Evolutionary conservation across 345 rosid genomes (phyloP).

Genomic region (Gossypium mustelinum): DNA sequence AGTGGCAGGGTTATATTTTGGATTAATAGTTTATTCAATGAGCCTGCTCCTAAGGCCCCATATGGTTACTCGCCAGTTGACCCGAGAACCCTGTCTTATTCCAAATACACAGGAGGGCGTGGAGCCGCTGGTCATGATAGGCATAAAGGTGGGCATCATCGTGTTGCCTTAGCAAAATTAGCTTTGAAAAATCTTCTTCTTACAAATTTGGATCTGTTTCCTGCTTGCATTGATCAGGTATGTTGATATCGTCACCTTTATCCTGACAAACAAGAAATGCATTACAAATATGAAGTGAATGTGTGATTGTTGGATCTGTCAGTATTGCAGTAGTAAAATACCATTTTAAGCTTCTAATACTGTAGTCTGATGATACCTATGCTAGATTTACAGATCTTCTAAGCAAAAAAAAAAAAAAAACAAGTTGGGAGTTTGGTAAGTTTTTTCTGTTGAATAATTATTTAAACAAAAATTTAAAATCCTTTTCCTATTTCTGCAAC

Average conservation of each 20-base stretch:
- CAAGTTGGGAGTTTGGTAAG: not conserved
- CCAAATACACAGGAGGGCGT: slow-evolving; percentile 81
- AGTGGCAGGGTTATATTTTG: slow-evolving; percentile 93
- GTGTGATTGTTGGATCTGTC: not conserved
- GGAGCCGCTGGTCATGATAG: slow-evolving; percentile 84
- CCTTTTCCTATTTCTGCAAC: not conserved
- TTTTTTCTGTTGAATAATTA: not conserved
- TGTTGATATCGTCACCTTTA: slow-evolving; percentile 15
- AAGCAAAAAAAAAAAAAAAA: not conserved
- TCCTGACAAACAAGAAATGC: slow-evolving; percentile 10
- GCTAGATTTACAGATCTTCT: not conserved
- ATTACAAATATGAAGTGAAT: slow-evolving; percentile 1
- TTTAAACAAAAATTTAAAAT: not conserved
- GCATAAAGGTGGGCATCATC: slow-evolving; percentile 81
- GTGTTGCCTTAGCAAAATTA: slow-evolving; percentile 86
- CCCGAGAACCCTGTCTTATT: slow-evolving; percentile 84
- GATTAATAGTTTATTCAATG: slow-evolving; percentile 95
- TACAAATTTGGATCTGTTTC: slow-evolving; percentile 92
- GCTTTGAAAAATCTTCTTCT: slow-evolving; percentile 96
- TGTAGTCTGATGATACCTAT: not conserved
- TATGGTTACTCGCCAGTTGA: slow-evolving; percentile 96
- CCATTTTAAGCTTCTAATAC: not conserved
- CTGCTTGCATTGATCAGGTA: slow-evolving; percentile 99
- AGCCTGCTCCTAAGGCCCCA: slow-evolving; percentile 89
- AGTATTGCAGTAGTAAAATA: not conserved